A percentile compares a stretch with the other conserved stretches of the same genome.
Evolutionary conservation across 1,284 basidiomycete genomes (phyloP).

Genomic region (Ustilago nuda): DNA sequence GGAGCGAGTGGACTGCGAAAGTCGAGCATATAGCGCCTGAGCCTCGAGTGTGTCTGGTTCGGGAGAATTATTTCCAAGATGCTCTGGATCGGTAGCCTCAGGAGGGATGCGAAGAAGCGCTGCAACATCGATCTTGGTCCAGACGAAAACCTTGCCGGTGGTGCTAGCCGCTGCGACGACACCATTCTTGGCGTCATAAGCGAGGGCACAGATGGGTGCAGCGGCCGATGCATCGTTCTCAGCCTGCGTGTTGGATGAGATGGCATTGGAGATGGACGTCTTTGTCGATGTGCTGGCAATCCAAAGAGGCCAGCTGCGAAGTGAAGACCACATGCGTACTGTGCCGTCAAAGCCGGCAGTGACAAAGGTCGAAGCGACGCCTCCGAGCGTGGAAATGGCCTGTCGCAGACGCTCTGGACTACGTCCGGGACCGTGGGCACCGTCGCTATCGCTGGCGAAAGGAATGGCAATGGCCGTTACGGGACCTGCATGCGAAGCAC

Average conservation of each 20-base stretch:
- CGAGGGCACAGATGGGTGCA: conserved; percentile 52
- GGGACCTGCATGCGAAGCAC: conserved; percentile 49
- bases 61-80: conserved; percentile 20
- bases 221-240: conserved; percentile 25
- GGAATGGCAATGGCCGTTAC: conserved; percentile 60
- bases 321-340: conserved; percentile 61
- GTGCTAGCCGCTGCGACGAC: conserved; percentile 58
- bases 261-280: conserved; percentile 26
- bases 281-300: conserved; percentile 30
- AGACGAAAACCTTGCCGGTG: conserved; percentile 58
- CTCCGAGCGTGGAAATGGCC: conserved; percentile 56
- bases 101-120: conserved; percentile 48
- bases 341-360: conserved; percentile 64
- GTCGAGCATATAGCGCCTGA: conserved; percentile 17
- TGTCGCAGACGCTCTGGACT: conserved; percentile 57
- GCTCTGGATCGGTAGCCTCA: conserved; percentile 42
- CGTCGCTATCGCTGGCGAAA: conserved; percentile 54
- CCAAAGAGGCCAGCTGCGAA: conserved; percentile 58
- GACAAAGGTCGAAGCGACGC: conserved; percentile 59
- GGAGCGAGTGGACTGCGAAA: conserved; percentile 23
- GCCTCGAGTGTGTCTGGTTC: conserved; percentile 33
- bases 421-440: conserved; percentile 58
- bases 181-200: conserved; percentile 56
- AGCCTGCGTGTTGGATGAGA: conserved; percentile 14
- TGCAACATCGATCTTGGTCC: conserved; percentile 51